A percentile compares a stretch with the other conserved stretches of the same genome.
phyloP scores from a whole-genome alignment of 164 flowering plant species.

The Brasenia schreberi region DNA sequence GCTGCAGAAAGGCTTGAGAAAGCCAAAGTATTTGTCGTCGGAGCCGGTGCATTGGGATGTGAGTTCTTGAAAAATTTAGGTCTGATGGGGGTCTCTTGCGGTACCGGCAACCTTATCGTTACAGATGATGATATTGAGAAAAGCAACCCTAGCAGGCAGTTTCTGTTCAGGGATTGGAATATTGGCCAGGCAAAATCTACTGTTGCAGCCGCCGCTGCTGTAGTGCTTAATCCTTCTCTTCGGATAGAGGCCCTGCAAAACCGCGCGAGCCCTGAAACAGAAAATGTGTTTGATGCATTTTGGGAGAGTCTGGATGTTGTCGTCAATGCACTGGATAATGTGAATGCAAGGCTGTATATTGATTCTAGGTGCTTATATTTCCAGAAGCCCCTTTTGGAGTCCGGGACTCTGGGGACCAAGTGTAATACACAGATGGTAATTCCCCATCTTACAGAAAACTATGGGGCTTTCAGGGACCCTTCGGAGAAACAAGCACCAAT shows the following conservation, averaged over 20 bases:
- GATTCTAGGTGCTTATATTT: slow-evolving; percentile 83
- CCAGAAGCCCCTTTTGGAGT: slow-evolving; percentile 83
- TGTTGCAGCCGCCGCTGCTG: slow-evolving; percentile 77
- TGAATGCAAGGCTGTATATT: slow-evolving; percentile 74
- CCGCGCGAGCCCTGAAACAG: slow-evolving; percentile 71
- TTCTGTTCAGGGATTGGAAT: slow-evolving; percentile 90
- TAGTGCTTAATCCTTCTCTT: slow-evolving; percentile 40
- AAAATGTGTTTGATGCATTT: slow-evolving; percentile 61
- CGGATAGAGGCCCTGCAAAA: slow-evolving; percentile 72
- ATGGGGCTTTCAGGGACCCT: slow-evolving; percentile 87
- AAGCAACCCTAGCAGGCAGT: slow-evolving; percentile 87
- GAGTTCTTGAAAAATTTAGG: slow-evolving; percentile 78
- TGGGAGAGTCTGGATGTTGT: slow-evolving; percentile 72
- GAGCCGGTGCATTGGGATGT: slow-evolving; percentile 93
- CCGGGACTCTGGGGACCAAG: slow-evolving; percentile 83
- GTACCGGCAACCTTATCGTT: slow-evolving; percentile 52
- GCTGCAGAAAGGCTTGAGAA: slow-evolving; percentile 73
- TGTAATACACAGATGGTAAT: slow-evolving; percentile 95
- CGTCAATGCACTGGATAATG: slow-evolving; percentile 76
- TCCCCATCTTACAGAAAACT: slow-evolving; percentile 77
- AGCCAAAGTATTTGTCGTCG: slow-evolving; percentile 60
- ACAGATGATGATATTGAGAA: slow-evolving; percentile 95
- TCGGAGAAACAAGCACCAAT: slow-evolving; percentile 94
- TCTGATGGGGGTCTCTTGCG: slow-evolving; percentile 71
- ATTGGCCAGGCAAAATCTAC: slow-evolving; percentile 92